A percentile compares a stretch with the other conserved stretches of the same genome.
Conservation (phyloP, 257 asterid genomes). For the Cordia subcordata region DNA sequence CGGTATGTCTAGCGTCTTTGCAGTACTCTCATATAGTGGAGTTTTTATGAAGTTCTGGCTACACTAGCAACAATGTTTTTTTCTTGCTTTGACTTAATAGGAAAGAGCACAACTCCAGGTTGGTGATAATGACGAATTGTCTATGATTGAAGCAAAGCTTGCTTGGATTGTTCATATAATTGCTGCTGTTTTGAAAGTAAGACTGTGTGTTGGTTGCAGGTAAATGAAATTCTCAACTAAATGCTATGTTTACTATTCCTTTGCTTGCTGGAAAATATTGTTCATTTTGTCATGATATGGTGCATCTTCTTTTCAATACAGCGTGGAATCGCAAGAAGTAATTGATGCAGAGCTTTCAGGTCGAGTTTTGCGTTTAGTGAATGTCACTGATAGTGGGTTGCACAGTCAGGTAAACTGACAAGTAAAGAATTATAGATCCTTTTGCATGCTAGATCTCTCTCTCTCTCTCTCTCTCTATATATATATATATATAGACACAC, state of each 20-base stretch:
- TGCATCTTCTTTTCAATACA: constrained; percentile 26
- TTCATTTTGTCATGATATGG: not conserved
- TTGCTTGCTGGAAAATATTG: not conserved
- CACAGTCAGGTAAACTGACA: constrained; percentile 62
- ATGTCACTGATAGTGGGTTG: constrained; percentile 80
- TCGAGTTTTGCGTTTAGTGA: constrained; percentile 80
- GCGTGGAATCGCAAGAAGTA: constrained; percentile 87
- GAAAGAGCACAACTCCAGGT: constrained; percentile 77
- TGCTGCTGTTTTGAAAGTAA: constrained; percentile 76
- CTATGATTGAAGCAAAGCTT: constrained; percentile 80
- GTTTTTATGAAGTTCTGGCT: not conserved
- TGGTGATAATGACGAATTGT: constrained; percentile 61
- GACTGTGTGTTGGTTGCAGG: constrained; percentile 87
- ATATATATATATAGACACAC: too few relatives aligned
- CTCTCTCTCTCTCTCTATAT: too few relatives aligned
- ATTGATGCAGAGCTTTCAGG: constrained; percentile 96
- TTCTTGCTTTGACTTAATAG: constrained; percentile 29
- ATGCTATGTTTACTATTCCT: not conserved
- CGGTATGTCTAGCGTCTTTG: constrained; percentile 48
- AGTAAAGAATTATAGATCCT: too few relatives aligned
- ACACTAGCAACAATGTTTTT: constrained; percentile 1
- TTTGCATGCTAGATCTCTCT: not conserved
- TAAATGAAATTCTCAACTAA: constrained; percentile 10
- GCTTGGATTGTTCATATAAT: constrained; percentile 95
- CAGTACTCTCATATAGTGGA: constrained; percentile 6